These are phyloP conservation scores for Colletotrichum chlorophyti DNA, from an alignment of 2,329 filamentous ascomycete species.

Conservation along the genomic window DNA sequence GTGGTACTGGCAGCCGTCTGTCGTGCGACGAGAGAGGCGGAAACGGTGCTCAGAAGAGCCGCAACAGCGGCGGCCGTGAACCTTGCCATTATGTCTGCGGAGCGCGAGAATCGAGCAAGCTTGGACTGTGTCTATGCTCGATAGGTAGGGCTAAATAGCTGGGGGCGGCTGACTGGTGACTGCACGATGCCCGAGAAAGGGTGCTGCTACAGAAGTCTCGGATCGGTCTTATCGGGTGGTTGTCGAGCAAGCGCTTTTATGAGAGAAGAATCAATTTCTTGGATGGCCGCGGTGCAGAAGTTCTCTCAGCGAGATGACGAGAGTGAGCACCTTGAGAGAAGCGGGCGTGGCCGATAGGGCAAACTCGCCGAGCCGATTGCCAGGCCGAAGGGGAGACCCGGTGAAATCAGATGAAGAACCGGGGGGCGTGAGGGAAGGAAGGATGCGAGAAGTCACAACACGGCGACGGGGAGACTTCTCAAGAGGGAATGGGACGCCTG, in stretches of 20 bases:
- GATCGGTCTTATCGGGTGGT: slow-evolving; percentile 1
- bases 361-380: not conserved
- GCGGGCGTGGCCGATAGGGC: not conserved
- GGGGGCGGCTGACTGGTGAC: not conserved
- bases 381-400: not conserved
- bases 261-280: not conserved
- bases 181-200: not conserved
- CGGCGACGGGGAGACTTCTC: slow-evolving; percentile 3
- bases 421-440: not conserved
- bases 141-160: too few species aligned
- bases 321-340: slow-evolving; percentile 24
- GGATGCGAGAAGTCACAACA: not conserved
- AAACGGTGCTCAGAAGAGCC: slow-evolving; percentile 21
- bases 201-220: slow-evolving; percentile 2
- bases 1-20: slow-evolving; percentile 40
- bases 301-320: not conserved
- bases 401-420: not conserved
- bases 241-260: slow-evolving; percentile 12
- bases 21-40: slow-evolving; percentile 32
- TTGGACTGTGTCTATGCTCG: not conserved
- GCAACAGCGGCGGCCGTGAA: slow-evolving; percentile 10
- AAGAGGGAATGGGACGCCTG: not conserved
- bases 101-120: not conserved
- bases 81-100: slow-evolving; percentile 4
- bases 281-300: too few species aligned